Percentiles rank a stretch among this genome's conserved stretches.
phyloP scores from a whole-genome alignment of 495 filamentous ascomycete species.

The Margaritispora aquatica region DNA sequence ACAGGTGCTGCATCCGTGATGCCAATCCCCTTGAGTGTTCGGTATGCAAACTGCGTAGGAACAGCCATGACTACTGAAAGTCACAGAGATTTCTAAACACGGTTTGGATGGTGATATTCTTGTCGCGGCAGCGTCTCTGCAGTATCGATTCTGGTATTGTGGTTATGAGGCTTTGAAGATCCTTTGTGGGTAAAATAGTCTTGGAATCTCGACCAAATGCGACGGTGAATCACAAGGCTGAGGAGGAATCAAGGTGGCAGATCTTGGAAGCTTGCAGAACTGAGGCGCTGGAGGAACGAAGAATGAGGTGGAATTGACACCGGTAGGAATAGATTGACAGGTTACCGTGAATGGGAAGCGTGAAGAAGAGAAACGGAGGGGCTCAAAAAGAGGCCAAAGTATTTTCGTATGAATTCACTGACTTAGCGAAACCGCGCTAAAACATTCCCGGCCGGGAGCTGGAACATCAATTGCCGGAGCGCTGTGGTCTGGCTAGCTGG shows the following conservation, averaged over 20 bases:
- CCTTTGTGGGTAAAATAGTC: not conserved
- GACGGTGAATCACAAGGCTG: slow-evolving; percentile 13
- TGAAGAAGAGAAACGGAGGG: slow-evolving; percentile 4
- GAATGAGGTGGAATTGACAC: slow-evolving; percentile 21
- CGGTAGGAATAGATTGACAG: slow-evolving; percentile 25
- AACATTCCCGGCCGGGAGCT: not conserved
- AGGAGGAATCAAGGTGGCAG: slow-evolving; percentile 10
- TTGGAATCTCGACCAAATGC: slow-evolving; percentile 5
- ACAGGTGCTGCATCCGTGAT: slow-evolving; percentile 84
- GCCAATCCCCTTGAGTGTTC: slow-evolving; percentile 93
- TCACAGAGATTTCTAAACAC: slow-evolving; percentile 43
- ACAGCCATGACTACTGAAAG: slow-evolving; percentile 85
- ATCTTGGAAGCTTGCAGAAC: slow-evolving; percentile 5
- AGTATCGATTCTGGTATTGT: slow-evolving; percentile 4
- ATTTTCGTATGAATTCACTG: not conserved
- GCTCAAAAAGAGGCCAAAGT: not conserved
- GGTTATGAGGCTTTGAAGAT: not conserved
- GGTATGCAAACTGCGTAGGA: slow-evolving; percentile 88
- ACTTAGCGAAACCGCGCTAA: not conserved
- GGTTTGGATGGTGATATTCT: slow-evolving; percentile 17
- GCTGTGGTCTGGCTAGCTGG: too few relatives aligned
- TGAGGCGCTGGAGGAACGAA: slow-evolving; percentile 5
- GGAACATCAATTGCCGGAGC: not conserved
- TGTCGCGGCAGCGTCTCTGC: slow-evolving; percentile 7
- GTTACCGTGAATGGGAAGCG: slow-evolving; percentile 19